Evolutionary conservation across 1,284 basidiomycete species (phyloP), one percentile per base, ranked within the genome.

Genomic region (Phellopilus nigrolimitatus): DNA sequence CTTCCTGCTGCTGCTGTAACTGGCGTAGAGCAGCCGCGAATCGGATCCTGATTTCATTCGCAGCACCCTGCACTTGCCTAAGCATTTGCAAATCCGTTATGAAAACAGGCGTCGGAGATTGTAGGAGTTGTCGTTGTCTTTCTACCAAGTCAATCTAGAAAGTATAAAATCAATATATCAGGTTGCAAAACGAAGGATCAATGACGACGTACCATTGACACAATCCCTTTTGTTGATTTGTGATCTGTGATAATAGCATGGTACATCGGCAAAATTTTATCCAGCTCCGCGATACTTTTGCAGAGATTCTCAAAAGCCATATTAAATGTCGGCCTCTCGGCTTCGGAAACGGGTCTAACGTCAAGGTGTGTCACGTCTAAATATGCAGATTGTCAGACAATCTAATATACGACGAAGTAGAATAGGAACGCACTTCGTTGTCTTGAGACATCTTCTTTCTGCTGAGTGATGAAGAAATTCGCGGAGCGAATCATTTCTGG

Each of bases 191-290:
- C n/a, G n/a, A n/a, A n/a, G n/a, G n/a, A n/a, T n/a, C n/a, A 30
- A 12, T 7, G 28, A 6, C 28, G 30, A 59, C 78, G 55, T 57
- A 86, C 84, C 49, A 82, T 79, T 7, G 69, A 62, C 34, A 81
- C 65, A 22, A 79, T 64, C 62, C 66, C 76, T 60, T 67, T 72
- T 37, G 81, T 65, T 17, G 64, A 34, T 0, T 75, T 73, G 8
- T 79, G 72, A 31, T 67, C 71, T 58, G 71, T 76, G 44, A 75
- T 59, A 40, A 77, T 59, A 37, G 70, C 61, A 37, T 69, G 66
- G 56, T 74, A 71, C 64, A 78, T 63, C 0, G 70, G 67, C n/a
- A 87, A 62, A 56, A 73, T 79, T 31, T 46, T 37, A 3, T 83
- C 75, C 17, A 83, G 63, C 0, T 82, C 78, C 6, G 39, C 48